Conservation (phyloP, 192 early-diverging fungal species). For the Powellomyces hirtus region DNA sequence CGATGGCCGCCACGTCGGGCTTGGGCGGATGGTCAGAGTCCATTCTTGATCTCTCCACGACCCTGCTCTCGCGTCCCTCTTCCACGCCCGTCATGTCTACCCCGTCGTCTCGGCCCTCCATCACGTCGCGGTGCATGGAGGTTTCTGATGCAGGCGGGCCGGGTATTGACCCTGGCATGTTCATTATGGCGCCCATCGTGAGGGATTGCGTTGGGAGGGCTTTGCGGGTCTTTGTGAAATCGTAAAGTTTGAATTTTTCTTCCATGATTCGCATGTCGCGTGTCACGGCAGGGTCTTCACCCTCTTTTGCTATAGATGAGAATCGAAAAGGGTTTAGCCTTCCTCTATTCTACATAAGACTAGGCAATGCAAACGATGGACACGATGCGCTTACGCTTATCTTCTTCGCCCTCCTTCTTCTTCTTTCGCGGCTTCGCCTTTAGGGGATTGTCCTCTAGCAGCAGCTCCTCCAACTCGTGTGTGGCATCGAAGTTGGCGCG, state of each 20-base stretch:
- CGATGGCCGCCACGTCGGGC: neutral
- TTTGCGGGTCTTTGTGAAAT: slow-evolving; percentile 58
- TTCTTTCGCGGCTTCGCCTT: slow-evolving; percentile 71
- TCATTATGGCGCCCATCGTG: slow-evolving; percentile 4
- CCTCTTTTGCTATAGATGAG: slow-evolving; percentile 15
- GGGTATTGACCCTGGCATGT: neutral
- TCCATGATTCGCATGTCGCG: slow-evolving; percentile 76
- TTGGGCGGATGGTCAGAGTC: neutral
- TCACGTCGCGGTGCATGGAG: slow-evolving; percentile 26
- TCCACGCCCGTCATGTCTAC: slow-evolving; percentile 19
- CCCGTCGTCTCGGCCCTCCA: slow-evolving; percentile 32
- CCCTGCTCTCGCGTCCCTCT: neutral
- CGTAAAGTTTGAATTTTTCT: slow-evolving; percentile 72
- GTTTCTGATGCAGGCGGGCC: neutral
- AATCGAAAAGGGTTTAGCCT: neutral
- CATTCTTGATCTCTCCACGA: neutral
- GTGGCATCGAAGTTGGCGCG: slow-evolving; percentile 94
- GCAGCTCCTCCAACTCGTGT: slow-evolving; percentile 91
- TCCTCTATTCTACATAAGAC: neutral
- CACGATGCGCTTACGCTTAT: slow-evolving; percentile 26
- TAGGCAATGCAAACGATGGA: neutral
- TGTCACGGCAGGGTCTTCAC: slow-evolving; percentile 39
- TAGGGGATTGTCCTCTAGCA: slow-evolving; percentile 95
- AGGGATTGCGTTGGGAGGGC: neutral
- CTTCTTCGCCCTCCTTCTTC: slow-evolving; percentile 37